Conservation (phyloP, 441 rosid species). For the Gossypium gossypioides region DNA sequence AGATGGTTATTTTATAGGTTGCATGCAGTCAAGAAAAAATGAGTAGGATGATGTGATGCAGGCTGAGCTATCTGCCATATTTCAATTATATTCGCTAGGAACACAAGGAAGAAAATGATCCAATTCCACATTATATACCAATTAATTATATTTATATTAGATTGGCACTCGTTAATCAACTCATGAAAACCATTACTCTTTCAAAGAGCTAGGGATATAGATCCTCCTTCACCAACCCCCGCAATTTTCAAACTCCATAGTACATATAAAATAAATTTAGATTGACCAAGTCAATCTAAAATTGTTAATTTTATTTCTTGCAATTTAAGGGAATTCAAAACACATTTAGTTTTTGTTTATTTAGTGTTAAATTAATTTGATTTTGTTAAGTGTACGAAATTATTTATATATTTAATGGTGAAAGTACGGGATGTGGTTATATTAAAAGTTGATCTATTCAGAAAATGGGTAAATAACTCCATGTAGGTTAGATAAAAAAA, state of each 20-base stretch:
- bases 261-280: not conserved
- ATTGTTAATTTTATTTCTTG: not conserved
- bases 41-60: conserved; percentile 21
- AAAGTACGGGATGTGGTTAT: too few species aligned
- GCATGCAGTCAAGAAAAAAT: conserved; percentile 1
- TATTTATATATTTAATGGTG: too few species aligned
- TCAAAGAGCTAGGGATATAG: not conserved
- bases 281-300: not conserved
- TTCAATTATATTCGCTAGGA: not conserved
- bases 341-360: too few species aligned
- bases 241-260: not conserved
- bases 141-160: too few species aligned
- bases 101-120: not conserved
- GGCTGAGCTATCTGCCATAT: conserved; percentile 4
- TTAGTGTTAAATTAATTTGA: too few species aligned
- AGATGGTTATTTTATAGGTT: not conserved
- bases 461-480: too few species aligned
- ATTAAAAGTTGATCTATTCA: too few species aligned
- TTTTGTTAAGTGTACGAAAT: too few species aligned
- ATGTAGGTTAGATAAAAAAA: too few species aligned
- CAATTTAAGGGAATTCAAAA: not conserved
- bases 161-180: too few species aligned
- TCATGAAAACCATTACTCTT: too few species aligned
- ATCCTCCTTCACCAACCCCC: not conserved
- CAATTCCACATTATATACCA: not conserved